A percentile compares a stretch with the other conserved stretches of the same genome.
Evolutionary conservation across 306 rosid genomes (phyloP).

Genomic region (Corylus avellana): DNA sequence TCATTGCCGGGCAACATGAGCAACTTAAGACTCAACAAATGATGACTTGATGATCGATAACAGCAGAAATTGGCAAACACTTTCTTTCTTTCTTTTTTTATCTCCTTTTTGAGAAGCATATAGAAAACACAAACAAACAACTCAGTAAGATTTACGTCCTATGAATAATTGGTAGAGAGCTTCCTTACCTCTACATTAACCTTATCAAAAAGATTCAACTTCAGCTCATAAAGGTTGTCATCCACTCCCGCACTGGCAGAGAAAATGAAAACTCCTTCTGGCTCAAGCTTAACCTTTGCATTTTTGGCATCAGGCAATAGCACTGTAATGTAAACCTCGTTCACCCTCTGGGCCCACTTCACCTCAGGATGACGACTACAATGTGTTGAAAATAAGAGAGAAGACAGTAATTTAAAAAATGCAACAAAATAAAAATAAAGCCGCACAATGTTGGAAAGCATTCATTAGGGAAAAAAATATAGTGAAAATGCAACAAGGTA

Average conservation of each 20-base stretch:
- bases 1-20: neutral
- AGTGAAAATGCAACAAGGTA: neutral
- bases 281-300: slow-evolving; percentile 84
- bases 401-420: neutral
- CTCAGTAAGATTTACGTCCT: neutral
- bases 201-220: slow-evolving; percentile 85
- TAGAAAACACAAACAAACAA: neutral
- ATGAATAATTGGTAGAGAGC: neutral
- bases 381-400: neutral
- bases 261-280: slow-evolving; percentile 73
- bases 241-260: slow-evolving; percentile 75
- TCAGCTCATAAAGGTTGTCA: slow-evolving; percentile 64
- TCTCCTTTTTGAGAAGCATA: neutral
- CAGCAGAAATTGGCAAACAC: neutral
- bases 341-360: slow-evolving; percentile 97
- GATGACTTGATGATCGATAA: neutral
- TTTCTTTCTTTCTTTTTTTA: neutral
- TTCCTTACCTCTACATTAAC: slow-evolving; percentile 80
- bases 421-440: neutral
- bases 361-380: slow-evolving; percentile 97
- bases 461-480: neutral
- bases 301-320: slow-evolving; percentile 79
- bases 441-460: neutral
- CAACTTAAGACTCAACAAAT: neutral
- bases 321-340: slow-evolving; percentile 84